Conservation (phyloP, 1,284 basidiomycete species). For the Boletellus dicymbophilus region DNA sequence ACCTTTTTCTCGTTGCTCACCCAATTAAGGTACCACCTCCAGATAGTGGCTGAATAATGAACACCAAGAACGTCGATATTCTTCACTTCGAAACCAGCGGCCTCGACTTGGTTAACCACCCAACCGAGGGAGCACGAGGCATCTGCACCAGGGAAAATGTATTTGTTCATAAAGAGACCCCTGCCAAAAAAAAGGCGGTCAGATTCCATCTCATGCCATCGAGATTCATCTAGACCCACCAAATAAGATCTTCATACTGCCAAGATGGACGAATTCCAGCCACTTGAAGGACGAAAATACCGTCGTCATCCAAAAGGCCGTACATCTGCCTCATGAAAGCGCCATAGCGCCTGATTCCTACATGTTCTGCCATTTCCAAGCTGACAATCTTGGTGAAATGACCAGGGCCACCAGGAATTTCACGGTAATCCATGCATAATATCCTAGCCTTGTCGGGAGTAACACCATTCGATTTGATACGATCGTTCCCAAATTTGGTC, state of each 20-base stretch:
- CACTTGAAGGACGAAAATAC: constrained; percentile 95
- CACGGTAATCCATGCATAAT: constrained; percentile 93
- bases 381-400: constrained; percentile 95
- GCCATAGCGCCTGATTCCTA: constrained; percentile 92
- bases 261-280: constrained; percentile 91
- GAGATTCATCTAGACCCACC: constrained; percentile 46
- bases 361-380: constrained; percentile 99
- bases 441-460: constrained; percentile 82
- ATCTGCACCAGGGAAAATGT: constrained; percentile 98
- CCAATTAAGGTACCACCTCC: constrained; percentile 97
- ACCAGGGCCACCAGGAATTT: constrained; percentile 81
- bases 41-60: constrained; percentile 96
- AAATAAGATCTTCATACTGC: constrained; percentile 99
- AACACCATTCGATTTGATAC: constrained; percentile 84
- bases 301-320: constrained; percentile 93
- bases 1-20: constrained; percentile 88
- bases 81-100: constrained; percentile 96
- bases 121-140: constrained; percentile 94
- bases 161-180: constrained; percentile 96
- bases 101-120: constrained; percentile 88
- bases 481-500: constrained; percentile 89
- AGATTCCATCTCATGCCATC: not conserved
- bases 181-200: constrained; percentile 33
- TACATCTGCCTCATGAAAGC: constrained; percentile 92
- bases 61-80: constrained; percentile 95